A percentile compares a stretch with the other conserved stretches of the same genome.
phyloP scores from a whole-genome alignment of 768 basidiomycete species.

The Neoboletus subvelutipes region DNA sequence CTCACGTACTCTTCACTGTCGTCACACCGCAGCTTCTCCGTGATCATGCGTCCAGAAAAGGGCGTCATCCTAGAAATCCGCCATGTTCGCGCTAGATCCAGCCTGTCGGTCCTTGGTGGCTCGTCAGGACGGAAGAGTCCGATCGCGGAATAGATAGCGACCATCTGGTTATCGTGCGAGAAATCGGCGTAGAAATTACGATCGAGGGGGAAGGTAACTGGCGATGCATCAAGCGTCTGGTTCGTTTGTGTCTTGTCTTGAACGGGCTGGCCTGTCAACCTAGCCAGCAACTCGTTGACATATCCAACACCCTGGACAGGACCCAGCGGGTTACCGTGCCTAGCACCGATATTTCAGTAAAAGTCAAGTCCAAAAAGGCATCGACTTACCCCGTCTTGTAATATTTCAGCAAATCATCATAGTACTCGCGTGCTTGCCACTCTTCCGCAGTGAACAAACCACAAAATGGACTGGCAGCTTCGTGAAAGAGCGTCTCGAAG shows the following conservation, averaged over 20 bases:
- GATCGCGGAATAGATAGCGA: conserved; percentile 67
- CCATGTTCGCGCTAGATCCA: conserved; percentile 45
- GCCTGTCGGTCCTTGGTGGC: conserved; percentile 14
- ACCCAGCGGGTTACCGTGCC: conserved; percentile 68
- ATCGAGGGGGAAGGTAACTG: conserved; percentile 71
- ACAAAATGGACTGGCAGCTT: conserved; percentile 64
- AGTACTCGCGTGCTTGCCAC: conserved; percentile 67
- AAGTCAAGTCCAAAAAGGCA: not conserved
- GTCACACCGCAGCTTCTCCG: conserved; percentile 62
- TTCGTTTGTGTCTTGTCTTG: conserved; percentile 76
- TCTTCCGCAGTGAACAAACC: conserved; percentile 61
- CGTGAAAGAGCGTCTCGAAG: conserved; percentile 66
- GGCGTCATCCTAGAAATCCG: conserved; percentile 61
- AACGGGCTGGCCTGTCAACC: conserved; percentile 66
- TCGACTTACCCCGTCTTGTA: conserved; percentile 66
- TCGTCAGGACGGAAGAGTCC: conserved; percentile 48
- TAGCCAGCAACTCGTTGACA: conserved; percentile 81
- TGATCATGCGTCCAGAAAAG: conserved; percentile 72
- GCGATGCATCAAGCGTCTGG: conserved; percentile 63
- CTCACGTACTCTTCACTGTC: conserved; percentile 52
- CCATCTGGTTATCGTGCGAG: conserved; percentile 84
- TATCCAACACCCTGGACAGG: conserved; percentile 85
- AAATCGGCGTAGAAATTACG: conserved; percentile 76
- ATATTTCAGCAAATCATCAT: conserved; percentile 72
- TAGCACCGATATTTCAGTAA: conserved; percentile 24